Conservation (phyloP, 2,329 filamentous ascomycete genomes). For the Ascochyta koolunga region DNA sequence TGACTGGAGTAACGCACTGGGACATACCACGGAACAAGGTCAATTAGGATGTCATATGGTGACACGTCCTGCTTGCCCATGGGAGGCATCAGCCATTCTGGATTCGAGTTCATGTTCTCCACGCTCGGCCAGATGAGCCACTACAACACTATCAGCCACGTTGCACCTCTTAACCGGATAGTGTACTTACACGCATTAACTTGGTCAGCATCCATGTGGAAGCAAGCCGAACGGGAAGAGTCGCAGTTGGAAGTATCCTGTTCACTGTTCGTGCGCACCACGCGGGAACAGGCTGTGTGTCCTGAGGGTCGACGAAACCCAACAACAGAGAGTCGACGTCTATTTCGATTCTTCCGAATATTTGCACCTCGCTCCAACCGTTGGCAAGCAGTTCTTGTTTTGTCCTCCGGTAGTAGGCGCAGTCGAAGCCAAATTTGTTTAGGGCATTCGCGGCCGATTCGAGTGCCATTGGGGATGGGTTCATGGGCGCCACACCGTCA, state of each 20-base stretch:
- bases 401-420: constrained; percentile 39
- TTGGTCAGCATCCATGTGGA: constrained; percentile 44
- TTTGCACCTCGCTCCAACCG: constrained; percentile 40
- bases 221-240: constrained; percentile 39
- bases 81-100: constrained; percentile 44
- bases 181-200: constrained; percentile 42
- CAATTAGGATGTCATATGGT: constrained; percentile 42
- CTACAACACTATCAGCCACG: constrained; percentile 26
- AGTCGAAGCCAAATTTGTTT: constrained; percentile 45
- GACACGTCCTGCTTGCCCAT: constrained; percentile 37
- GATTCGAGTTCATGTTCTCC: constrained; percentile 43
- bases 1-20: not conserved
- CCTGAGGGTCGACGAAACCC: constrained; percentile 42
- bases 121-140: constrained; percentile 47
- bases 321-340: constrained; percentile 45
- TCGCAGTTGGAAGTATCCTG: constrained; percentile 33
- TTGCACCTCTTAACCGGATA: not conserved
- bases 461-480: constrained; percentile 23
- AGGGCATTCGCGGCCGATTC: constrained; percentile 26
- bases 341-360: constrained; percentile 42
- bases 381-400: constrained; percentile 42
- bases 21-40: constrained; percentile 44
- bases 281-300: constrained; percentile 40
- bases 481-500: constrained; percentile 28
- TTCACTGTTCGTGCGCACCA: constrained; percentile 43